Evolutionary conservation across 2,329 filamentous ascomycete species (phyloP), one percentile per base, ranked within the genome.

Genomic region (Cytospora piceae): DNA sequence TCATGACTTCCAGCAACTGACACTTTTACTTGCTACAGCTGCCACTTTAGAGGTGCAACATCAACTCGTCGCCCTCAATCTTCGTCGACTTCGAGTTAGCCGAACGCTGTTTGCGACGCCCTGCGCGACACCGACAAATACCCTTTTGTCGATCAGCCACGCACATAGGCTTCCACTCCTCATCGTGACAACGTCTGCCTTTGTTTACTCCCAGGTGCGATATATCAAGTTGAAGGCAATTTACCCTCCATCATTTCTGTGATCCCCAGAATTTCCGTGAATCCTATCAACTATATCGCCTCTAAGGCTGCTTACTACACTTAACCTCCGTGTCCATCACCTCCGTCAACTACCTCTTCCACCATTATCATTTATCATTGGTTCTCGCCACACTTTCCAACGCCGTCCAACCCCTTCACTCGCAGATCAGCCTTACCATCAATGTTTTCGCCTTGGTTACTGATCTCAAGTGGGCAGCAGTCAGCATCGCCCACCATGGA

Each of bases 381-480:
- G 9, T 49, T 51, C 20, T 51, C n/a, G 4, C n/a, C 46, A 49
- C 46, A 9, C 24, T 5, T 49, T 9, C n/a, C 46, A 49, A 12
- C 12, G 46, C 4, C 46, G 14, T 14, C 24, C 46, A 24, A 24
- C 1, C 3, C 46, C 11, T 29, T 37, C 15, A 57, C 37, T 22
- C 39, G 17, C 29, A 51, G 39, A 27, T 22, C 60, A 32, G 39
- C 49, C 31, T 37, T 53, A 29, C 39, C 53, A 8, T 51, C n/a
- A 4, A 37, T 24, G 3, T 51, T 51, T 37, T 53, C 60, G 14
- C 60, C 37, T 9, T 63, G 60, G 60, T 61, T 42, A 55, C 60
- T 51, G 39, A 51, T 51, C n/a, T 53, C 53, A 51, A 31, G n/a
- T 46, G 22, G 39, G 34, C 53, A 51, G 29, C 22, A 29, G 12